These are phyloP conservation scores for Aspergillus hiratsukae DNA, from an alignment of 2,329 filamentous ascomycete species.

Conservation along the genomic window DNA sequence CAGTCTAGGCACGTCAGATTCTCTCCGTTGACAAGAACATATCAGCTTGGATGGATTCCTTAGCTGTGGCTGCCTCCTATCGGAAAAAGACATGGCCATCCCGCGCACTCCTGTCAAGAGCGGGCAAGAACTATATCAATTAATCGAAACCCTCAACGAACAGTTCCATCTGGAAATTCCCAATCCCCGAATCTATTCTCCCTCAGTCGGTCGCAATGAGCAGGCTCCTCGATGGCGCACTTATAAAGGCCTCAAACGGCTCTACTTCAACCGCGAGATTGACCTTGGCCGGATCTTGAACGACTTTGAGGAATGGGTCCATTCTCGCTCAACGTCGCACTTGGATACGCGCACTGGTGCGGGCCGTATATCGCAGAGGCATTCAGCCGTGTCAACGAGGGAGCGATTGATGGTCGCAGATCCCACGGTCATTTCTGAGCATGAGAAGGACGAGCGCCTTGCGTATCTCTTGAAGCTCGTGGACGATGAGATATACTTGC, in stretches of 20 bases:
- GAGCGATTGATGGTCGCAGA: not conserved
- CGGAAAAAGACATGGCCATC: constrained; percentile 3
- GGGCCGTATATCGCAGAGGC: constrained; percentile 22
- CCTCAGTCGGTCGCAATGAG: constrained; percentile 9
- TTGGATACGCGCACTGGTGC: constrained; percentile 14
- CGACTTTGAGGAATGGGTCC: constrained; percentile 31
- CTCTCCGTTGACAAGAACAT: not conserved
- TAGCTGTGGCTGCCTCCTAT: not conserved
- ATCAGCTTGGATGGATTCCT: not conserved
- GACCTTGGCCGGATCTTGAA: constrained; percentile 22
- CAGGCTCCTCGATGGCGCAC: constrained; percentile 20
- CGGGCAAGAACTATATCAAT: constrained; percentile 19
- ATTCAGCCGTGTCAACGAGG: constrained; percentile 14
- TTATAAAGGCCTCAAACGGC: constrained; percentile 23
- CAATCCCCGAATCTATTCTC: constrained; percentile 17
- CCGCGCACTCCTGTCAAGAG: constrained; percentile 21
- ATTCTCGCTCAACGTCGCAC: constrained; percentile 3
- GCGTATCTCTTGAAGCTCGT: constrained; percentile 25
- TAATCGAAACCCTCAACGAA: constrained; percentile 32
- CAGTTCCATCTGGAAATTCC: constrained; percentile 33
- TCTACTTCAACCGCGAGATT: constrained; percentile 25
- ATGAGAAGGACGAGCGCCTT: constrained; percentile 24
- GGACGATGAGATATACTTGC: constrained; percentile 30
- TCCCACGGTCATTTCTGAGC: constrained; percentile 8
- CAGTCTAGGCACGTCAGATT: not conserved